Evolutionary conservation across 805 yeast species (phyloP), one percentile per base, ranked within the genome.

Genomic region (Wickerhamiella kazuoi): DNA sequence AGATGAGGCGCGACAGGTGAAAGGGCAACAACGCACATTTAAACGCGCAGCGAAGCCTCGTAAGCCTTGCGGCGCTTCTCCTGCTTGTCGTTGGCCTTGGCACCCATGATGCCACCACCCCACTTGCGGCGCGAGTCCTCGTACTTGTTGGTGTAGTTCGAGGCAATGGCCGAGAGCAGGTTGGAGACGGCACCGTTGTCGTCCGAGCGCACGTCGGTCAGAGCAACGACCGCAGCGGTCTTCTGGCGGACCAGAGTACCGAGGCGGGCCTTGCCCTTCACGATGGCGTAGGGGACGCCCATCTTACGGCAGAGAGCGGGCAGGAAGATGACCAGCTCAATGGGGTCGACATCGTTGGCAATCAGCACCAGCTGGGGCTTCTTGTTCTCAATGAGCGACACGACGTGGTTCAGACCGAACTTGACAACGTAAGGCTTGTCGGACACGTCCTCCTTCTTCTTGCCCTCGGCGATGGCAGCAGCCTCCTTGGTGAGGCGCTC

Each of bases 41-140:
- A 56, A 39, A 55, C 57, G 46, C 53, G 55, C 43, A 52, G 50
- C 34, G 65, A 59, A 45, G 63, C 56, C 40, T 56, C 67, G 36
- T 52, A 47, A 55, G 69, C 67, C 68, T 69, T 75, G 51, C 74
- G 77, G 61, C 65, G 76, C 77, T 80, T 82, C 56, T 74, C 86
- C 50, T 65, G 62, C 72, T 79, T 82, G 61, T 76, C 90, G 60
- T 72, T 74, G 60, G 96, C 83, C 74, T 87, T 90, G 57, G 79
- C 70, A 67, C 97, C 95, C 75, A 90, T 71, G 67, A 83, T 63
- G 75, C 98, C 98, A 75, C 98, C 98, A 75, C 97, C 97, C 98
- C 98, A 87, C 79, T 83, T 94, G 72, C 82, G 84, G 76, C 93
- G 87, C 63, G 73, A 61, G 57, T 90, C 96, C 62, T 87, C 96